Conservation (phyloP, 805 yeast species). For the Candida endomychidarum region DNA sequence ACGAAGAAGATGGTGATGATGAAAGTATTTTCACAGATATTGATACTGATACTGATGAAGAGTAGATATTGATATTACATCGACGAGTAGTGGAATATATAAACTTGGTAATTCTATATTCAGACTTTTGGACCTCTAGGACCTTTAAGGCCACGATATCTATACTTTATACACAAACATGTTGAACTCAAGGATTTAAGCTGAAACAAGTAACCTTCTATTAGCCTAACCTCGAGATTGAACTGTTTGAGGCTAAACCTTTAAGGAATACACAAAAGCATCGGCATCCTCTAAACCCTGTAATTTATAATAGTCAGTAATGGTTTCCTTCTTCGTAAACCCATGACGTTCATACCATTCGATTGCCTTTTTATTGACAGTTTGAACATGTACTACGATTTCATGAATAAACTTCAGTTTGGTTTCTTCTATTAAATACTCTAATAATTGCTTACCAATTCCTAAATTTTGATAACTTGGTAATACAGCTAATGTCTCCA, state of each 20-base stretch:
- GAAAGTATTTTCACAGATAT: slow-evolving; percentile 44
- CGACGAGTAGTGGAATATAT: too few species aligned
- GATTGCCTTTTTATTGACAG: slow-evolving; percentile 38
- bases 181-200: too few species aligned
- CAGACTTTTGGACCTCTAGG: too few species aligned
- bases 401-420: slow-evolving; percentile 53
- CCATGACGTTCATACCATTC: slow-evolving; percentile 56
- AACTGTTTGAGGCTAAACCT: too few species aligned
- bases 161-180: too few species aligned
- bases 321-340: slow-evolving; percentile 37
- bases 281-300: slow-evolving; percentile 48
- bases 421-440: slow-evolving; percentile 57
- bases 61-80: too few species aligned
- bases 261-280: slow-evolving; percentile 41
- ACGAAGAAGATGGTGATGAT: slow-evolving; percentile 41
- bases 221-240: too few species aligned
- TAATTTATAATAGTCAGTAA: slow-evolving; percentile 48
- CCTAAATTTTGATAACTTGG: slow-evolving; percentile 61
- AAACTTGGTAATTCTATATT: too few species aligned
- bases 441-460: slow-evolving; percentile 59
- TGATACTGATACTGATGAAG: slow-evolving; percentile 47
- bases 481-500: slow-evolving; percentile 68
- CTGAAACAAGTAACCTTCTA: too few species aligned
- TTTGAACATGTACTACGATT: slow-evolving; percentile 54
- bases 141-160: too few species aligned